A percentile compares a stretch with the other conserved stretches of the same genome.
Conservation (phyloP, 202 grass and related monocot genomes). For the Musa balbisiana region DNA sequence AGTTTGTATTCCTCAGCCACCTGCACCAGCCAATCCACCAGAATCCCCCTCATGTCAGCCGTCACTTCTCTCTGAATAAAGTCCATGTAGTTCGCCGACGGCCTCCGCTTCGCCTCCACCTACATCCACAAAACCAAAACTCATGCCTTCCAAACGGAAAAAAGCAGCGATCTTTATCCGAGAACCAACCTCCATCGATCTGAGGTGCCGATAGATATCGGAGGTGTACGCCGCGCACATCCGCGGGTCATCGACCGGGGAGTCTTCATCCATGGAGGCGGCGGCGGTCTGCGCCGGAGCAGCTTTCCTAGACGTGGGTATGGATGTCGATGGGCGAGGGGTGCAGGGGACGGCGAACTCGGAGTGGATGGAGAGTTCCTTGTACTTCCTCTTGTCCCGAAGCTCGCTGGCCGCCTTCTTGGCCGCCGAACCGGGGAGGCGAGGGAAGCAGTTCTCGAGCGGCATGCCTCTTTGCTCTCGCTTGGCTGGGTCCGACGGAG, state of each 20-base stretch:
- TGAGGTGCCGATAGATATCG: conserved; percentile 57
- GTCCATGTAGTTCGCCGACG: conserved; percentile 44
- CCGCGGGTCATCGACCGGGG: conserved; percentile 29
- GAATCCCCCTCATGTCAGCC: conserved; percentile 51
- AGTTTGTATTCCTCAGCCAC: conserved; percentile 77
- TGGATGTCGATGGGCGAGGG: conserved; percentile 5
- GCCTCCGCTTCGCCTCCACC: conserved; percentile 38
- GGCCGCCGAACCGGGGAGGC: not conserved
- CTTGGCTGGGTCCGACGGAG: too few species aligned
- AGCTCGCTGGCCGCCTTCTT: not conserved
- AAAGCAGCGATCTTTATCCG: not conserved
- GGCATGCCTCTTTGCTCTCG: too few species aligned
- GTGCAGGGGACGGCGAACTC: conserved; percentile 20
- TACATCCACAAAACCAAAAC: not conserved
- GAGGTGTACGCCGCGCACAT: conserved; percentile 42
- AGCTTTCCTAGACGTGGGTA: not conserved
- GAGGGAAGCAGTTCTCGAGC: not conserved
- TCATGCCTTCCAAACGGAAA: not conserved
- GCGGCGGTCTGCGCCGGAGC: not conserved
- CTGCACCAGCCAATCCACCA: conserved; percentile 75
- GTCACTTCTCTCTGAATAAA: conserved; percentile 49
- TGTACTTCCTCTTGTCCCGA: conserved; percentile 50
- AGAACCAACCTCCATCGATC: conserved; percentile 42
- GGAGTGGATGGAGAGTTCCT: conserved; percentile 30
- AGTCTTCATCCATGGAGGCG: not conserved